Base-by-base conservation (phyloP, 805 yeast genomes). In the Saccharomycopsis olivae region DNA sequence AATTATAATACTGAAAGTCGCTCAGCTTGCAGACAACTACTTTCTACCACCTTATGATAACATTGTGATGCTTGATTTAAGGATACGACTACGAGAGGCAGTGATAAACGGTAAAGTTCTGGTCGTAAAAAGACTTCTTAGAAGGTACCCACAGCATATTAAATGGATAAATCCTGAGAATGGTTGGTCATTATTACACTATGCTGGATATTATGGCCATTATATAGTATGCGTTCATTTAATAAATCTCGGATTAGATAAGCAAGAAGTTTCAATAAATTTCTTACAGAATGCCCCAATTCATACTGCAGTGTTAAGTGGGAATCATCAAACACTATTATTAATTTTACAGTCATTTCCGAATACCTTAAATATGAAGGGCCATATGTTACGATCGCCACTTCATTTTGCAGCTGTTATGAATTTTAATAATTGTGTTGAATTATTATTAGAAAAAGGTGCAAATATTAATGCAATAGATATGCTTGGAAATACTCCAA, bases 161-260 rank as follows among this genome's bases (percentile, higher is more conserved):
- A 77, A 75, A 44, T 80, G 83, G 53, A 64, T 75, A 18, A 82
- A 86, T 53, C 71, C 86, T 4, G 23, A 53, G 17, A 75, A 78
- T 52, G 95, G 95, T 2, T 85, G 95, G 95, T 68, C 82, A 13
- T 77, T 81, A 29, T 61, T 85, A 35, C 95, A 85, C 55, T 83
- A 84, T 56, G 87, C 94, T 0, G 75, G 89, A 3, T 79, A 55
- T 51, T 61, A 79, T 51, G 92, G 94, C 32, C 69, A 78, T 46
- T 78, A 77, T 50, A 68, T 79, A 40, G 67, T 83, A 11, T 79
- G 87, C 56, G 79, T 66, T 24, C 65, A 63, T 48, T 58, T 79
- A 35, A 64, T 78, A 14, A 66, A 68, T 24, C 55, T 66, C 29
- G 81, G 81, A 4, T 79, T 74, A 48, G 82, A 74, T 48, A 57